Base-by-base conservation (phyloP, 2,329 filamentous ascomycete species). In the Trichophyton benhamiae region DNA sequence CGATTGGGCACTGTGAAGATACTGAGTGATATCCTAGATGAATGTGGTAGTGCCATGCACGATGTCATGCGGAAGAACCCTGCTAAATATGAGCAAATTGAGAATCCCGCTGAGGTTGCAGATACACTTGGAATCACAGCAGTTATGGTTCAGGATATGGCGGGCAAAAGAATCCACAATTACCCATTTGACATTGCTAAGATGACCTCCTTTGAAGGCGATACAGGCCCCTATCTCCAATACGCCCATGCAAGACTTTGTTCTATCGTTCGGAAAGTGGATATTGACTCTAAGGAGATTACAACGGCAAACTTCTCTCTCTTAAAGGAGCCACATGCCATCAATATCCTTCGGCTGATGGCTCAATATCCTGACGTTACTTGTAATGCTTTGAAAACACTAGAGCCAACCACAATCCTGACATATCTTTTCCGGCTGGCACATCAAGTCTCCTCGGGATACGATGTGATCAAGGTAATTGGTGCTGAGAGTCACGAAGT, bases 141-240 rank as follows among this genome's bases (percentile, higher is more conserved):
- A 71, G 89, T 95, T 69, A 95, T 95, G 89, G 88, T 92, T 11
- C 90, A 95, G 74, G 91, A 95, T 69, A 94, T 95, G 87, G 86
- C 82, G 63, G 90, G 89, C 72, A 95, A 95, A 82, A 83, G 77
- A 59, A 79, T 83, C 69, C 83, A 83, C 71, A 80, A 81, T 70
- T 84, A 87, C 73, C 78, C 81, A 62, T 91, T 92, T 75, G 86
- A 91, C 76, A 85, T 91, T 80, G 84, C 89, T 63, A 81, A 83
- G 66, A 91, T 94, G 87, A 88, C 85, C 6, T 88, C 86, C 2
- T 91, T 91, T 66, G 88, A 94, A 75, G 88, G 88, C 48, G 88
- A 92, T 72, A 94, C 89, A 1, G 89, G 89, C 6, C 88, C 88
- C 11, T 91, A 91, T 72, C 81, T 95, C 49, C 89, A 95, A 77